Evolutionary conservation across 495 filamentous ascomycete genomes (phyloP).

Genomic region (Neurospora cerealis): DNA sequence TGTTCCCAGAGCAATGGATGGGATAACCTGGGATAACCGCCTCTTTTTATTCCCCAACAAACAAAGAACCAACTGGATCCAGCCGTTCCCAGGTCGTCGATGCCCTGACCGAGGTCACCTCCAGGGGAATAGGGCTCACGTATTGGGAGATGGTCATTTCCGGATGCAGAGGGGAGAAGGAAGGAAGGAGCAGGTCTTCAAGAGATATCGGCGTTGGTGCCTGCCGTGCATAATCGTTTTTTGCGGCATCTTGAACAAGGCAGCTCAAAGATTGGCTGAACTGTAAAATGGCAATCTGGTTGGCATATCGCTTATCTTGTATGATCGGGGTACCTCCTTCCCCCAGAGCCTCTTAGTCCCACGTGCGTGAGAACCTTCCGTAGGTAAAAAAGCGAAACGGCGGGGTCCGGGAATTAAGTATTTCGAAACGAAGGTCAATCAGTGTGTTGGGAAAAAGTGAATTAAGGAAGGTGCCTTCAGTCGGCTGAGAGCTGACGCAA

Average conservation of each 20-base stretch:
- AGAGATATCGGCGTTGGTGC: background rate
- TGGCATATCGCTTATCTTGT: background rate
- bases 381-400: background rate
- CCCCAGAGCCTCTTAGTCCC: background rate
- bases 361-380: background rate
- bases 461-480: background rate
- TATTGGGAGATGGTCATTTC: background rate
- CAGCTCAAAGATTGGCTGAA: background rate
- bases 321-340: background rate
- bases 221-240: background rate
- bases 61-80: background rate
- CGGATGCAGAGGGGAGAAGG: background rate
- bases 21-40: background rate
- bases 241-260: background rate
- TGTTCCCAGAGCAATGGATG: background rate
- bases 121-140: background rate
- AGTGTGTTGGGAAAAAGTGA: background rate
- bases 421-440: background rate
- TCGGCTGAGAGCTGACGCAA: background rate
- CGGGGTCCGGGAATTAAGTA: background rate
- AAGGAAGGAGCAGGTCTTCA: background rate
- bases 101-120: background rate
- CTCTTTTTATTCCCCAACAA: background rate
- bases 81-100: background rate
- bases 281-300: background rate